A percentile compares a stretch with the other conserved stretches of the same genome.
Evolutionary conservation across 208 protist species (phyloP).

Genomic region (Crithidia sp.): DNA sequence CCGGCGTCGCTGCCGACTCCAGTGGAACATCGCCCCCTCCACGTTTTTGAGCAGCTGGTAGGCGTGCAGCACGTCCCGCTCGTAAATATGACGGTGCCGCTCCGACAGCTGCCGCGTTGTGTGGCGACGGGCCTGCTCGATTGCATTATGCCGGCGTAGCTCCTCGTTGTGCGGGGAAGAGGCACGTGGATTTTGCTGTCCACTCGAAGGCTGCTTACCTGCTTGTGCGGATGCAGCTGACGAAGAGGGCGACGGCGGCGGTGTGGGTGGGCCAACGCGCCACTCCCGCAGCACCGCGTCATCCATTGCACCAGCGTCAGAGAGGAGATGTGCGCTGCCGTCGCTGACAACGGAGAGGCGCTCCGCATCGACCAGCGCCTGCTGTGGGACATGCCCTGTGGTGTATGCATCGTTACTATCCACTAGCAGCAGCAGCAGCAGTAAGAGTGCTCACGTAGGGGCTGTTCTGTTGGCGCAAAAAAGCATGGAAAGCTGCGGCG

Average conservation of each 20-base stretch:
- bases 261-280: background rate
- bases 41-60: slow-evolving; percentile 20
- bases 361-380: too few relatives aligned
- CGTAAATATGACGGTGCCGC: slow-evolving; percentile 9
- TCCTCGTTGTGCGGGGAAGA: background rate
- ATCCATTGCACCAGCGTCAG: background rate
- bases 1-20: slow-evolving; percentile 15
- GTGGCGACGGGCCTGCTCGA: slow-evolving; percentile 8
- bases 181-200: background rate
- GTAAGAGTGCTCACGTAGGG: slow-evolving; percentile 21
- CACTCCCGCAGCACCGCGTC: background rate
- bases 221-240: too few relatives aligned
- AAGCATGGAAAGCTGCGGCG: slow-evolving; percentile 17
- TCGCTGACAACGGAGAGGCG: too few relatives aligned
- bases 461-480: slow-evolving; percentile 22
- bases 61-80: slow-evolving; percentile 12
- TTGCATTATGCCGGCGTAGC: background rate
- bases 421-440: background rate
- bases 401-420: background rate
- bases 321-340: too few relatives aligned
- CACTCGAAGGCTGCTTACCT: too few relatives aligned
- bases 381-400: too few relatives aligned
- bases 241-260: too few relatives aligned
- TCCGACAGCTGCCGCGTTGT: background rate
- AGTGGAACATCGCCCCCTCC: slow-evolving; percentile 1